Base-by-base conservation (phyloP, 371 early-diverging fungal species). In the Mucor plumbeus region DNA sequence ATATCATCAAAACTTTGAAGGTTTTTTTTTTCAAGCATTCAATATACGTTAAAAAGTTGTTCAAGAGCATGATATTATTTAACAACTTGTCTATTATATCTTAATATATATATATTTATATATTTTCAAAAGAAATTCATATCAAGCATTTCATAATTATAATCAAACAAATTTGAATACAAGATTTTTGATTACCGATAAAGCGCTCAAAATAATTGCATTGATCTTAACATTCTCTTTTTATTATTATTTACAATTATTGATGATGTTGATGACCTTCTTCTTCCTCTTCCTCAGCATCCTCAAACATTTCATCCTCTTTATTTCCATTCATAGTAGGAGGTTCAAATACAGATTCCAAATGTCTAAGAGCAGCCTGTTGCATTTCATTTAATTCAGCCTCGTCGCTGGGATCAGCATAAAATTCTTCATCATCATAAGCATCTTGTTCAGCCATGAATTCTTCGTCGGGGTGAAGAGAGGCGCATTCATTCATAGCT, bases 401-500 rank as follows among this genome's bases (percentile, higher is more conserved):
- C 39, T 74, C 77, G 59, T 78, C 81, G 56, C 79, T 76, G 7
- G 76, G 77, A 48, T 80, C 79, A 0, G 88, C 87, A 44, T 74
- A 80, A 34, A 69, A 80, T 19, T 77, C 82, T 5, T 84, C 86
- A 11, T 82, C 78, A 19, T 76, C 71, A n/a, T 78, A 83, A 19
- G 79, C 82, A 34, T 78, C 74, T 56, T 77, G 71, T 50, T 81
- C 80, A 6, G 71, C 82, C 70, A 76, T 66, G 21, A 75, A 75
- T 39, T 81, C 85, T 26, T 79, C 80, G 59, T 92, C 92, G 7
- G 91, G 92, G 66, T 91, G 91, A 31, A 92, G 78, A 7, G 90
- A 88, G 0, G 92, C 91, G 71, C 94, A 94, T 9, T 89, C 87
- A 11, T 91, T 87, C 73, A 94, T 74, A 36, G 90, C 90, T 64